phyloP scores from a whole-genome alignment of 2,329 filamentous ascomycete genomes.

The Rhexocercosporidium sp. region DNA sequence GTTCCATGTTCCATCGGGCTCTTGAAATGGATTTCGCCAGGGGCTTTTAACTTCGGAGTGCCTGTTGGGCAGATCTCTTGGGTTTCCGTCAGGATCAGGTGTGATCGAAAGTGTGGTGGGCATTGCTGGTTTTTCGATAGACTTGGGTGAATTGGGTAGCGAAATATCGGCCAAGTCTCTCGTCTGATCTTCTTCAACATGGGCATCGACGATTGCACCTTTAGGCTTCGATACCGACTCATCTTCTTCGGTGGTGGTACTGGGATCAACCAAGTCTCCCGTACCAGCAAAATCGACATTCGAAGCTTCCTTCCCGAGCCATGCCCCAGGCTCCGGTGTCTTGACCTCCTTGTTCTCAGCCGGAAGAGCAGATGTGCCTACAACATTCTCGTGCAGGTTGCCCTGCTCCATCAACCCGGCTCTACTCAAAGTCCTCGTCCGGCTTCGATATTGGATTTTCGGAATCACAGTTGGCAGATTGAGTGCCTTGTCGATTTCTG shows the following conservation, averaged over 20 bases:
- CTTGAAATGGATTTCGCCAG: neutral
- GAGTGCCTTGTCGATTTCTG: constrained; percentile 36
- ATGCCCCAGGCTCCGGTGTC: neutral
- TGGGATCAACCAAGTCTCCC: neutral
- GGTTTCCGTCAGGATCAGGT: no score
- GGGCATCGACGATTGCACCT: neutral
- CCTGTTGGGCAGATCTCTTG: neutral
- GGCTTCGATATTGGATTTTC: constrained; percentile 33
- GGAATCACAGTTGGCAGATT: constrained; percentile 36
- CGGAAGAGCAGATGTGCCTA: neutral
- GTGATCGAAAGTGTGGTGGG: neutral
- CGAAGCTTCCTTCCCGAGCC: neutral
- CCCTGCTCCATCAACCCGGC: constrained; percentile 1
- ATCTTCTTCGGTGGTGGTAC: no score
- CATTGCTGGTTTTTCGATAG: neutral
- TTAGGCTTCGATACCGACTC: neutral
- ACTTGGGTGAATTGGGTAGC: neutral
- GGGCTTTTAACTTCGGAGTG: neutral
- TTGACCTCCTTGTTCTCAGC: neutral
- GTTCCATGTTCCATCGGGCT: neutral
- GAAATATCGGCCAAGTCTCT: neutral
- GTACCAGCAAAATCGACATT: neutral
- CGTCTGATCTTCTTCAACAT: neutral
- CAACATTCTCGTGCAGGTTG: no score
- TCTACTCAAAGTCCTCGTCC: constrained; percentile 26